Base-by-base conservation (phyloP, 306 rosid genomes). In the Trichosanthes cucumerina region DNA sequence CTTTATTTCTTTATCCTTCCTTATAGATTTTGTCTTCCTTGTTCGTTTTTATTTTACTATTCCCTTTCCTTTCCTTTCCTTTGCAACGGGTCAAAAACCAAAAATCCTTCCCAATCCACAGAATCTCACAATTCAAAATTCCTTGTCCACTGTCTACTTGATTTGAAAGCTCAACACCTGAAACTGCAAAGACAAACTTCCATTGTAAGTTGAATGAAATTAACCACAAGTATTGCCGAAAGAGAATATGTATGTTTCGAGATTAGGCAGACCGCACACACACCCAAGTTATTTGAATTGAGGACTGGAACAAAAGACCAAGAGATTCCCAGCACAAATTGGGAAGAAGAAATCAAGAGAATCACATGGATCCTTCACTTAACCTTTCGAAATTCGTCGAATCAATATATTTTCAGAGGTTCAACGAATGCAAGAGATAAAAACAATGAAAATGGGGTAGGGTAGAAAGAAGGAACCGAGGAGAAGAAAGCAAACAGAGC, bases 1-100 rank as follows among this genome's bases (percentile, higher is more conserved):
- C 60, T 70, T 21, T 53, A 62, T 75, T 88, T 85, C 80, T 82
- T 82, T 64, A 79, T 79, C 58, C 75, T 82, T 82, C 69, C 73
- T 16, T 36, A 47, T 65, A 65, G 73, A 71, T 84, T 78, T 69
- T 75, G 82, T 78, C 78, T 78, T 78, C 82, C 62, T 56, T 38
- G 23, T 77, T 57, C 64, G n/a, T 34, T 19, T n/a, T 36, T 65
- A 59, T 34, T 18, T 65, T 36, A 34, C 34, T 60, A 15, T 63
- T 49, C 33, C 33, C 33, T 49, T 49, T 3, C 54, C 18, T 49
- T 62, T 60, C 8, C 68, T 23, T 43, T 14, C n/a, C 54, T 21
- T 21, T 43, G 11, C 76, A 69, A 21, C 39, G 33, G 33, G 75
- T 68, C 75, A 68, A 21, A 68, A 2, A 39, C 50, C 75, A n/a